These are phyloP conservation scores for Pholiota conissans DNA, from an alignment of 768 basidiomycete species.

Conservation along the genomic window DNA sequence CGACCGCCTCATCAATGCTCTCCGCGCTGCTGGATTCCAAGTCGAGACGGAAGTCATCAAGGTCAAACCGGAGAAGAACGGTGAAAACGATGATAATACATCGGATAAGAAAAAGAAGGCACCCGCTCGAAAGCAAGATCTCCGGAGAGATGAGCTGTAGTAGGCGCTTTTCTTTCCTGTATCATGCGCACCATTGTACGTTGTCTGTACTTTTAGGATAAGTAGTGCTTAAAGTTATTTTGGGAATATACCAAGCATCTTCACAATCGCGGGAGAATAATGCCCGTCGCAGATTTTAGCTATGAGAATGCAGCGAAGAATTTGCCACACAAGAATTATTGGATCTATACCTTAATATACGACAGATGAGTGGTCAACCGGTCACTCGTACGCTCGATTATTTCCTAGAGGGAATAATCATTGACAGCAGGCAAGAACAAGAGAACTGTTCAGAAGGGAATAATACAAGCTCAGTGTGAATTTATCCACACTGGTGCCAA, in stretches of 20 bases:
- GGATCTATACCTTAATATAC: background rate
- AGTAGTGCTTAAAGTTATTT: conserved; percentile 7
- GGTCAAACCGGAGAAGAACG: conserved; percentile 23
- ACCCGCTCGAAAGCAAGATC: conserved; percentile 13
- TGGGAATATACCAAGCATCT: background rate
- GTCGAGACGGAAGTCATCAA: conserved; percentile 35
- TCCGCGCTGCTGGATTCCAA: conserved; percentile 56
- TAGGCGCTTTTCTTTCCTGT: conserved; percentile 1
- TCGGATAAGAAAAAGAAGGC: conserved; percentile 9
- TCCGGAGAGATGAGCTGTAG: conserved; percentile 22
- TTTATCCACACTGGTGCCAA: background rate
- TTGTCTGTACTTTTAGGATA: conserved; percentile 20
- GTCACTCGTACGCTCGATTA: background rate
- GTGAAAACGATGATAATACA: conserved; percentile 25
- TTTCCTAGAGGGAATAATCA: conserved; percentile 3
- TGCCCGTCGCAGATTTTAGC: conserved; percentile 7
- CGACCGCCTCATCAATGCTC: conserved; percentile 41
- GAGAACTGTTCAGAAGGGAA: conserved; percentile 5
- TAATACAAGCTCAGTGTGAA: conserved; percentile 2
- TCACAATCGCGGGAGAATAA: conserved; percentile 7
- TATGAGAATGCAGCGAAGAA: conserved; percentile 2
- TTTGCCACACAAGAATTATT: background rate
- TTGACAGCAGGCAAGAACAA: conserved; percentile 3
- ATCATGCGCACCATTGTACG: conserved; percentile 4
- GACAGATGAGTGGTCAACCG: background rate